Base-by-base conservation (phyloP, 2,329 filamentous ascomycete species). In the Epichloe coenophiala region DNA sequence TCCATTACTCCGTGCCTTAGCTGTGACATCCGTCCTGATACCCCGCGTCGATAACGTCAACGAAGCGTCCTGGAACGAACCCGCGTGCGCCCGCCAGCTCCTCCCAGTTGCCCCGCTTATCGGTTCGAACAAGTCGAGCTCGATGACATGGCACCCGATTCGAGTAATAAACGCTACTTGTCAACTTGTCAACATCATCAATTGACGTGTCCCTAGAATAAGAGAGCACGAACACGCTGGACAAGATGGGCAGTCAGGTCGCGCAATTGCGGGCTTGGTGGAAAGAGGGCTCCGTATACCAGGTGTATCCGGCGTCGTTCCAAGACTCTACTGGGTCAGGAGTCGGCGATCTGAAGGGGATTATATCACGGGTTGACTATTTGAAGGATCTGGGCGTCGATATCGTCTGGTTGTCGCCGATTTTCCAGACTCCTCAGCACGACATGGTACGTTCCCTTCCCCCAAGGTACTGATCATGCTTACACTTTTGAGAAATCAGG, bases 281-380 rank as follows among this genome's bases (percentile, higher is more conserved):
- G 78, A 80, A 80, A 56, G 76, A 81, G 60, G 72, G 70, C 47
- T 70, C 74, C 9, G 75, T 81, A 21, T 82, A 82, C 59, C 77
- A 82, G 55, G 73, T 82, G 54, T 82, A 81, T 59, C 76, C 77
- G 2, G 73, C 78, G n/a, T 78, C 74, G 23, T 81, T 81, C 66
- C 72, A 77, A 54, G 77, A 80, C 60, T 74, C 73, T 41, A 78
- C 74, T 19, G 74, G 73, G 40, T 72, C 76, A 51, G 77, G 77
- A 5, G 63, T 73, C 45, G 77, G 77, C 40, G 77, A 80, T 53
- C 63, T 81, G n/a, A 71, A 70, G 45, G 77, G 78, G 38, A 77
- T 81, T 56, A 77, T 78, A 47, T 73, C 72, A 15, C 69, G 75
- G 46, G 65, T 80, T 17, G 74, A 78, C 59, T 79, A 80, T 56